phyloP scores from a whole-genome alignment of 331 rosid genomes.

The Telfairia occidentalis region DNA sequence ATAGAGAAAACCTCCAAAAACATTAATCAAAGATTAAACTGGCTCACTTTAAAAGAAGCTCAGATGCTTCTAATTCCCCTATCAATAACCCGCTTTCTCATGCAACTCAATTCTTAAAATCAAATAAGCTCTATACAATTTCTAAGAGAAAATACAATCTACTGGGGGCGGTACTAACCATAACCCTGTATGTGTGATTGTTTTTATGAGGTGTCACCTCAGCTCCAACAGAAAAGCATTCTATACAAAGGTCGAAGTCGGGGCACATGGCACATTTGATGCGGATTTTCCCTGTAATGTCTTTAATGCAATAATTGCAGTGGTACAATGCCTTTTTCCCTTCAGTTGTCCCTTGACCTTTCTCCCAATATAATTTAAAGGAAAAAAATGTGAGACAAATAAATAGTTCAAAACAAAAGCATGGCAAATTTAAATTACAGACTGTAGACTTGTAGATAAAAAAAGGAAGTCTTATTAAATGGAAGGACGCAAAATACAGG shows the following conservation, averaged over 20 bases:
- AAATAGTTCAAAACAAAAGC: not conserved
- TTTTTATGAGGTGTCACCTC: constrained; percentile 87
- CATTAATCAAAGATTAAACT: not conserved
- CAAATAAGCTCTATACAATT: not conserved
- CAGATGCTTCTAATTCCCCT: not conserved
- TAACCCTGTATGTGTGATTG: constrained; percentile 80
- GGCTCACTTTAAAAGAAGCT: not conserved
- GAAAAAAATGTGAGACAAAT: not conserved
- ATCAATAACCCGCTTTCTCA: not conserved
- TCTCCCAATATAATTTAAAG: constrained; percentile 14
- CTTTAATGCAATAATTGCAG: constrained; percentile 96
- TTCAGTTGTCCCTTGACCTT: constrained; percentile 78
- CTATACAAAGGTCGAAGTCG: constrained; percentile 89
- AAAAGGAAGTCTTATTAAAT: not conserved
- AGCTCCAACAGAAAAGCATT: constrained; percentile 95
- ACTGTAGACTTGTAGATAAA: not conserved
- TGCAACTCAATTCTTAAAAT: not conserved
- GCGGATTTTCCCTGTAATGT: constrained; percentile 85
- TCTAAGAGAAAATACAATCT: constrained; percentile 1
- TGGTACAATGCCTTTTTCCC: constrained; percentile 86
- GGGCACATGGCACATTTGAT: constrained; percentile 88
- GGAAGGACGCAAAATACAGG: not conserved
- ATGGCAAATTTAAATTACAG: not conserved
- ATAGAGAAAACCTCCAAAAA: not conserved
- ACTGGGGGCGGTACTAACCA: constrained; percentile 50